Evolutionary conservation across 2,329 filamentous ascomycete species (phyloP), one percentile per base, ranked within the genome.

Genomic region (Alternaria arbusti): DNA sequence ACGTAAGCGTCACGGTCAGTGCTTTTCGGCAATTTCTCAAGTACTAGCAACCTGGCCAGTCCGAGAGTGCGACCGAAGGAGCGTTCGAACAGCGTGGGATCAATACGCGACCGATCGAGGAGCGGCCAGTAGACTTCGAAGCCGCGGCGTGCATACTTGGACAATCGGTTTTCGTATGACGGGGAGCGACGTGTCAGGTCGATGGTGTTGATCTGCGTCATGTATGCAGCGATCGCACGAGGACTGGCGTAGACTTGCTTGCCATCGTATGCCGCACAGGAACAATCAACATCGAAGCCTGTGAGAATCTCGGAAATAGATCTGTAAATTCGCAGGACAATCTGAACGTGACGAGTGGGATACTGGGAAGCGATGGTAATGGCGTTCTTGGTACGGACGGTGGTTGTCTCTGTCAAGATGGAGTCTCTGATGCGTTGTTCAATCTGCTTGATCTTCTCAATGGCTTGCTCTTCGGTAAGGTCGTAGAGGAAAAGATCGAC

Each of bases 401-500:
- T 92, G 0, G 92, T 95, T 1, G 91, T 92, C 79, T 97, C 93
- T n/a, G 89, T 87, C 22, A 96, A 83, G 57, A 96, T 90, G 4
- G 91, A 89, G 79, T 96, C 91, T 47, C 88, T 88, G 69, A 97
- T 86, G n/a, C 84, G 86, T 22, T 84, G 81, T 78, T 97, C 93
- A 63, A 97, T 95, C 68, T 92, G 84, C 74, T 91, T 90, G 79
- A 96, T 96, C 83, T 96, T 96, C 73, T 93, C 89, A 17, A 94
- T 83, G 1, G 91, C 93, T 74, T 94, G 83, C 51, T 93, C 88
- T 71, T 96, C 91, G 9, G 85, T 89, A 65, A 96, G 84, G 0
- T 90, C 93, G 72, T 96, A 95, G 28, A 97, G 81, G 76, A 97
- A 97, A 3, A 97, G 84, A 76, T 96, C 93, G 10, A 97, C 91